Evolutionary conservation across 495 filamentous ascomycete species (phyloP).

Genomic region (Friedmanniomyces simplex): DNA sequence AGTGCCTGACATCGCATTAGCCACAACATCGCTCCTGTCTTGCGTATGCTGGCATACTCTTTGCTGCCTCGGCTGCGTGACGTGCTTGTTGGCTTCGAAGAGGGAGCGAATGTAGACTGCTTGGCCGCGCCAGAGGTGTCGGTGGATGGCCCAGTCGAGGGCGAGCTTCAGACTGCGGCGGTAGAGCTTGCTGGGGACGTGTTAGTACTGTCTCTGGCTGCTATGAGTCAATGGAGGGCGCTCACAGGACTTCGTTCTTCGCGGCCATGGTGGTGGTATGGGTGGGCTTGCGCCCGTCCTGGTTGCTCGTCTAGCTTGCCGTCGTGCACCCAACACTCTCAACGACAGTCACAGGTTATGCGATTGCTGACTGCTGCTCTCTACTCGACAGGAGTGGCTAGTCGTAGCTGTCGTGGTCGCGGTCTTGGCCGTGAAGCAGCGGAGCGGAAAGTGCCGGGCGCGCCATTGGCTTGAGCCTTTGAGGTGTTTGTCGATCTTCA

Average conservation of each 20-base stretch:
- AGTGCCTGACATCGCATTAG: constrained; percentile 45
- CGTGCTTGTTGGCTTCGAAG: constrained; percentile 85
- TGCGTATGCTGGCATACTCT: constrained; percentile 45
- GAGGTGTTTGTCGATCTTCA: too few species aligned
- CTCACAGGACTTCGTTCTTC: constrained; percentile 20
- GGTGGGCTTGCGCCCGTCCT: constrained; percentile 9
- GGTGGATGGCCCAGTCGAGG: constrained; percentile 88
- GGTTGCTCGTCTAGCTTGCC: background rate
- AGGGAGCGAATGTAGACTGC: constrained; percentile 90
- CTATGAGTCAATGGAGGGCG: background rate
- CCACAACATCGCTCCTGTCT: background rate
- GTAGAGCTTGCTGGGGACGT: constrained; percentile 70
- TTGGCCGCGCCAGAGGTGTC: constrained; percentile 85
- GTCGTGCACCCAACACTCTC: background rate
- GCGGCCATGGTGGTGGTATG: constrained; percentile 14
- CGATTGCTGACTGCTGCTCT: constrained; percentile 1
- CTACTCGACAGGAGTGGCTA: background rate
- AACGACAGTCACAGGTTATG: background rate
- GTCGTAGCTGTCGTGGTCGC: background rate
- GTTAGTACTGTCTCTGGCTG: background rate
- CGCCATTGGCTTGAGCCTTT: background rate
- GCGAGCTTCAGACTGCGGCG: constrained; percentile 84
- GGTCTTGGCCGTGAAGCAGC: background rate
- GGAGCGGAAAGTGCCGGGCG: too few species aligned
- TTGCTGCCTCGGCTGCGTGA: constrained; percentile 78